Evolutionary conservation across 1,284 basidiomycete genomes (phyloP).

Genomic region (Dichomitus squalens): DNA sequence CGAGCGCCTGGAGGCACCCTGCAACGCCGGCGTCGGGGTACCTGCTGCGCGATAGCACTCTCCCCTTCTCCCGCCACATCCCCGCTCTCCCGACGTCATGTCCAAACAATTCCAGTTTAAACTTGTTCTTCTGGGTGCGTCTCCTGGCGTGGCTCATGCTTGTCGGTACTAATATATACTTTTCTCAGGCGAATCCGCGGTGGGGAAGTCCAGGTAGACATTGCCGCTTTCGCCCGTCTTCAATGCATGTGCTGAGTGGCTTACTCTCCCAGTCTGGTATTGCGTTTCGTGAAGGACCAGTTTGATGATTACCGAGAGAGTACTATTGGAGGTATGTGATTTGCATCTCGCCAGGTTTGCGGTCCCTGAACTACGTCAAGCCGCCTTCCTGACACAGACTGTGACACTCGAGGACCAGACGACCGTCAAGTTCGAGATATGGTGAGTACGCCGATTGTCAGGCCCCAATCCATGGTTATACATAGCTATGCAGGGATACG

Average conservation of each 20-base stretch:
- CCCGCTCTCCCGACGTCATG: slow-evolving; percentile 50
- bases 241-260: slow-evolving; percentile 15
- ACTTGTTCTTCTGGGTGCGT: slow-evolving; percentile 86
- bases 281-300: slow-evolving; percentile 96
- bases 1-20: slow-evolving; percentile 11
- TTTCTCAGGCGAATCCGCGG: slow-evolving; percentile 87
- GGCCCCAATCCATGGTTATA: neutral
- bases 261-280: slow-evolving; percentile 67
- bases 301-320: slow-evolving; percentile 97
- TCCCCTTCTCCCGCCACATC: slow-evolving; percentile 29
- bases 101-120: slow-evolving; percentile 89
- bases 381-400: slow-evolving; percentile 96
- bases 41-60: slow-evolving; percentile 28
- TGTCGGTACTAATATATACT: neutral
- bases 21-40: slow-evolving; percentile 18
- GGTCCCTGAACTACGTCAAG: slow-evolving; percentile 47
- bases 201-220: slow-evolving; percentile 89
- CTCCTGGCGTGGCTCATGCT: neutral
- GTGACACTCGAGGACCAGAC: slow-evolving; percentile 89
- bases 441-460: slow-evolving; percentile 52
- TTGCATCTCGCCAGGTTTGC: slow-evolving; percentile 1
- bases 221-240: slow-evolving; percentile 11
- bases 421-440: slow-evolving; percentile 97
- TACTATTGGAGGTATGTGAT: slow-evolving; percentile 74
- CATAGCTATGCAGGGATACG: slow-evolving; percentile 68